phyloP scores from a whole-genome alignment of 768 basidiomycete species.

The Rhodotorula sphaerocarpa region DNA sequence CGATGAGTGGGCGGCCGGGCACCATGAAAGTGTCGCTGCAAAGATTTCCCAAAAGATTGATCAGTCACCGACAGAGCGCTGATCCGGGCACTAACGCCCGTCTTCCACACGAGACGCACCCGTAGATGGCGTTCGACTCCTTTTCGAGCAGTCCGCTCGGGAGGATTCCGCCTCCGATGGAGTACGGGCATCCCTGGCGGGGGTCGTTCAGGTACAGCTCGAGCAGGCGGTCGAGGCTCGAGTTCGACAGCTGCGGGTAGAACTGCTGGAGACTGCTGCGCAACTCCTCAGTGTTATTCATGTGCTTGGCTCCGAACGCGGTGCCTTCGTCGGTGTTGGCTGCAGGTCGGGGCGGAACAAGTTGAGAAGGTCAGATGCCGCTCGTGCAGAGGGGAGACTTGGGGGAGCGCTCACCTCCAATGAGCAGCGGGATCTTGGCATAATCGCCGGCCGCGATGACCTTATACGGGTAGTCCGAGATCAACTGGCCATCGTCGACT shows the following conservation, averaged over 20 bases:
- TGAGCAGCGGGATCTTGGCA: constrained; percentile 27
- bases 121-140: constrained; percentile 6
- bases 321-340: constrained; percentile 31
- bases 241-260: constrained; percentile 8
- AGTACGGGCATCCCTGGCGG: constrained; percentile 31
- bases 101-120: neutral
- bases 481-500: constrained; percentile 21
- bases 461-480: constrained; percentile 1
- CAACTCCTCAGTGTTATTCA: constrained; percentile 19
- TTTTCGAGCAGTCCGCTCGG: constrained; percentile 36
- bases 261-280: neutral
- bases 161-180: constrained; percentile 30
- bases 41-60: neutral
- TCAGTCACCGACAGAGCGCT: neutral
- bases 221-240: constrained; percentile 17
- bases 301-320: constrained; percentile 9
- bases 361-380: too few relatives aligned
- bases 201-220: constrained; percentile 28
- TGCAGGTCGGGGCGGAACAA: neutral
- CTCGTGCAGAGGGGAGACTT: too few relatives aligned
- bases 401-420: constrained; percentile 12
- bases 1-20: constrained; percentile 16
- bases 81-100: too few relatives aligned
- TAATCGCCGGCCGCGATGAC: constrained; percentile 10
- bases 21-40: neutral